Evolutionary conservation across 768 basidiomycete genomes (phyloP).

Genomic region (Pisolithus orientalis): DNA sequence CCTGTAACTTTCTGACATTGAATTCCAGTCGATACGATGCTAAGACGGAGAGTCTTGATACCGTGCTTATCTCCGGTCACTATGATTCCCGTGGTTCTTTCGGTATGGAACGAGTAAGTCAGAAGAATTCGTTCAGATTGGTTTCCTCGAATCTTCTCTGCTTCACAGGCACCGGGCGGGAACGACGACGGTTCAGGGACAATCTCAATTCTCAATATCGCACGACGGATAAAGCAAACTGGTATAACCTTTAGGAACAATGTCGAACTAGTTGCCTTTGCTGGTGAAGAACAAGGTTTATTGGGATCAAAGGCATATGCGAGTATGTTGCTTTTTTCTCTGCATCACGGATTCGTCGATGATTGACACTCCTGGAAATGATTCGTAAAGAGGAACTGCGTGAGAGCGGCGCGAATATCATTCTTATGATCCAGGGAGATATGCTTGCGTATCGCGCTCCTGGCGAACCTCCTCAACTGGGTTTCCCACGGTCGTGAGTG

Average conservation of each 20-base stretch:
- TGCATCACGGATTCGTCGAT: neutral
- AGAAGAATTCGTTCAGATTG: neutral
- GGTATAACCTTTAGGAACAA: slow-evolving; percentile 67
- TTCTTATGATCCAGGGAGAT: slow-evolving; percentile 86
- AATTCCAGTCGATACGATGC: slow-evolving; percentile 49
- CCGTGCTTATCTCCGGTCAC: slow-evolving; percentile 75
- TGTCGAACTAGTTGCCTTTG: slow-evolving; percentile 78
- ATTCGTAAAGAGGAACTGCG: slow-evolving; percentile 36
- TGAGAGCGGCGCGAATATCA: slow-evolving; percentile 55
- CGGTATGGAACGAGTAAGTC: slow-evolving; percentile 51
- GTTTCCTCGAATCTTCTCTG: neutral
- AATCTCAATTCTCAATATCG: slow-evolving; percentile 72
- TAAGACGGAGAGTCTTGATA: slow-evolving; percentile 50
- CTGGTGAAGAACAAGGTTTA: slow-evolving; percentile 90
- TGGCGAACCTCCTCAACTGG: slow-evolving; percentile 78
- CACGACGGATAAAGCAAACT: slow-evolving; percentile 61
- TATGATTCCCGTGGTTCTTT: slow-evolving; percentile 92
- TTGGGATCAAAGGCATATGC: slow-evolving; percentile 76
- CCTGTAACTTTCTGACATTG: neutral
- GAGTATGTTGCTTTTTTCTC: slow-evolving; percentile 39
- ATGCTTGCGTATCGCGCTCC: slow-evolving; percentile 84
- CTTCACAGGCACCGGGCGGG: slow-evolving; percentile 38
- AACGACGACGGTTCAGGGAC: slow-evolving; percentile 64
- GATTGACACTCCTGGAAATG: neutral
- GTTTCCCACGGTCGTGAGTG: slow-evolving; percentile 65